These are phyloP conservation scores for Cerrena zonata DNA, from an alignment of 1,284 basidiomycete genomes.

Conservation along the genomic window DNA sequence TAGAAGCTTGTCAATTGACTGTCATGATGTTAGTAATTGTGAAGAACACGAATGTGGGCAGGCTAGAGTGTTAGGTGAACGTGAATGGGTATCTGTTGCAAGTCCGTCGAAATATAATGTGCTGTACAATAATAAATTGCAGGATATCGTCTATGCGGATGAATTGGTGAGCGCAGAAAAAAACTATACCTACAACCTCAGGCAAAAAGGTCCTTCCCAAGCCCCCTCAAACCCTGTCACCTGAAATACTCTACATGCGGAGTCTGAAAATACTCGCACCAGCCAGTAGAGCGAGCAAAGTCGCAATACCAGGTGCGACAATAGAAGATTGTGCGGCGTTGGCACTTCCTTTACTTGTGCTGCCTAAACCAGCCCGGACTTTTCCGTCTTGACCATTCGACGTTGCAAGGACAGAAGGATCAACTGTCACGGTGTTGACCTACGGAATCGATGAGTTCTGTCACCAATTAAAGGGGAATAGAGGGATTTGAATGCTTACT, in stretches of 20 bases:
- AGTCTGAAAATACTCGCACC: constrained; percentile 2
- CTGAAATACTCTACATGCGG: not conserved
- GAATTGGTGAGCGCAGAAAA: not conserved
- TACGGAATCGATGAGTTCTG: not conserved
- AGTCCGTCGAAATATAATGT: not conserved
- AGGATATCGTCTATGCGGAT: not conserved
- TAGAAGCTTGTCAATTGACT: not conserved
- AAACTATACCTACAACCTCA: not conserved
- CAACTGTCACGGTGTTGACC: constrained; percentile 35
- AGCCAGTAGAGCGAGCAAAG: constrained; percentile 8
- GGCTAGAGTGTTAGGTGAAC: too few relatives aligned
- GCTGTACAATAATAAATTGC: not conserved
- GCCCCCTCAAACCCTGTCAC: not conserved
- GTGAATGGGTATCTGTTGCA: too few relatives aligned
- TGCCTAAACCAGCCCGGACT: constrained; percentile 29
- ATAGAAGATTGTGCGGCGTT: constrained; percentile 13
- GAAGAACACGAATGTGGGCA: too few relatives aligned
- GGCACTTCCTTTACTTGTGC: constrained; percentile 42
- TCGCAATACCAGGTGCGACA: constrained; percentile 11
- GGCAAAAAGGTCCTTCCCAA: not conserved
- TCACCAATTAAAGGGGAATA: not conserved
- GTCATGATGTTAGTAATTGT: too few relatives aligned
- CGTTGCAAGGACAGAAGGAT: constrained; percentile 37
- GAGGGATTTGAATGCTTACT: not conserved
- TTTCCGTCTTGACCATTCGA: constrained; percentile 45